Conservation (phyloP, 176 grass and related monocot species). For the Carex myosuroides region DNA sequence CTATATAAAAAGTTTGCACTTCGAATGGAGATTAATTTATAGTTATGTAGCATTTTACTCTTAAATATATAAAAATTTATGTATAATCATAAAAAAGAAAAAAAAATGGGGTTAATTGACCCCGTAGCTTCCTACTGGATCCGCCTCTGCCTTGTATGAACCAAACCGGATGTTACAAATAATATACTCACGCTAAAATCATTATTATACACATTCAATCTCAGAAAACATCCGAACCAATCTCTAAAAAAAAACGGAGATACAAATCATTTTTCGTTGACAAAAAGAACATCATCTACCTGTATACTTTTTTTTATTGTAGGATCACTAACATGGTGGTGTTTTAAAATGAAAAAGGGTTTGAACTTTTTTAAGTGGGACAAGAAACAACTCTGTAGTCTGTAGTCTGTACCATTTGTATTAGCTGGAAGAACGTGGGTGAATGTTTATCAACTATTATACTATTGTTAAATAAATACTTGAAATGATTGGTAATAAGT, state of each 20-base stretch:
- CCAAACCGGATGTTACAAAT: too few species aligned
- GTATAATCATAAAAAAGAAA: too few species aligned
- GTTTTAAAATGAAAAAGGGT: not conserved
- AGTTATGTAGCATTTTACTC: too few species aligned
- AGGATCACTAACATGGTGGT: not conserved
- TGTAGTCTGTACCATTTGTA: not conserved
- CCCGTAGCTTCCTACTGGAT: too few species aligned
- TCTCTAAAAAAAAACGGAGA: not conserved
- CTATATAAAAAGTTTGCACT: too few species aligned
- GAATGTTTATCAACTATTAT: conserved; percentile 11
- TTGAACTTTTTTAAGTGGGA: not conserved
- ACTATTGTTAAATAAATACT: conserved; percentile 4
- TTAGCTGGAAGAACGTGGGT: conserved; percentile 23
- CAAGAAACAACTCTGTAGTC: not conserved
- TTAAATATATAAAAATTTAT: too few species aligned
- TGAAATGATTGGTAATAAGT: not conserved
- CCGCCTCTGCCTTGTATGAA: too few species aligned
- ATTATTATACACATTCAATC: too few species aligned
- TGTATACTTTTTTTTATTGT: not conserved
- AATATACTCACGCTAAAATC: too few species aligned
- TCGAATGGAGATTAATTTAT: too few species aligned
- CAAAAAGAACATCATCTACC: not conserved
- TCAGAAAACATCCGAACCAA: too few species aligned
- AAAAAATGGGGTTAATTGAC: too few species aligned
- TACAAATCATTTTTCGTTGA: not conserved